A percentile compares a stretch with the other conserved stretches of the same genome.
These are phyloP conservation scores for Leucosporidium scottii DNA, from an alignment of 768 basidiomycete species.

Conservation along the genomic window DNA sequence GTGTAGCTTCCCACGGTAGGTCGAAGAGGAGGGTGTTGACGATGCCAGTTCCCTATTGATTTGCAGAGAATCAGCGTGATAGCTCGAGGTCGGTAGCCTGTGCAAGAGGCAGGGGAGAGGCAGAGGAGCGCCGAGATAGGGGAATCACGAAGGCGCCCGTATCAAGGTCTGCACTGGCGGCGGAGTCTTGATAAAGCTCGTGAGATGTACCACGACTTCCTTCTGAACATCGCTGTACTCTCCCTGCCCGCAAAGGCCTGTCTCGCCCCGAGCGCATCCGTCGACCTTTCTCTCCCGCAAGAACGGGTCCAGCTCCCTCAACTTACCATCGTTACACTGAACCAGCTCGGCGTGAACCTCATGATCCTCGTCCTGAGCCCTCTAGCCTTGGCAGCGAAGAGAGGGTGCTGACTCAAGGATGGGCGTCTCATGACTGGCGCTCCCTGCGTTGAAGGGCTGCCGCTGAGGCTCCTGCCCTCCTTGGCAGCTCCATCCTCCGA, in stretches of 20 bases:
- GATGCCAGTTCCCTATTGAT: slow-evolving; percentile 35
- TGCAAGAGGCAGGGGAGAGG: neutral
- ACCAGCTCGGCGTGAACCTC: slow-evolving; percentile 26
- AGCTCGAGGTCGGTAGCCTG: neutral
- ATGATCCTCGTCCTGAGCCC: slow-evolving; percentile 18
- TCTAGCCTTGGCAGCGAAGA: slow-evolving; percentile 16
- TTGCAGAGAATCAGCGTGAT: neutral
- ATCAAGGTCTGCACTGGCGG: neutral
- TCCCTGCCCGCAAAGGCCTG: too few relatives aligned
- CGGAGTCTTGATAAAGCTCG: too few relatives aligned
- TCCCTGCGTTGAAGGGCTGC: too few relatives aligned
- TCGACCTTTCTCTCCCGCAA: too few relatives aligned
- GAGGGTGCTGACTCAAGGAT: too few relatives aligned
- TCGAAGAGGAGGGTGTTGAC: slow-evolving; percentile 33
- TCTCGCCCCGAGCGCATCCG: too few relatives aligned
- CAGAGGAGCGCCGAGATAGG: neutral
- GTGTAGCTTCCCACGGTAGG: slow-evolving; percentile 29
- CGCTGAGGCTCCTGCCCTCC: too few relatives aligned
- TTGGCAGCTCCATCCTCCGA: too few relatives aligned
- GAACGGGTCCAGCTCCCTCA: neutral
- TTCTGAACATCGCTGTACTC: too few relatives aligned
- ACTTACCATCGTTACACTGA: slow-evolving; percentile 17
- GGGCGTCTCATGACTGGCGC: too few relatives aligned
- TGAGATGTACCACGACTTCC: too few relatives aligned
- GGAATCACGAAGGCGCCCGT: neutral